These are phyloP conservation scores for Naganishia randhawae DNA, from an alignment of 768 basidiomycete species.

Conservation along the genomic window DNA sequence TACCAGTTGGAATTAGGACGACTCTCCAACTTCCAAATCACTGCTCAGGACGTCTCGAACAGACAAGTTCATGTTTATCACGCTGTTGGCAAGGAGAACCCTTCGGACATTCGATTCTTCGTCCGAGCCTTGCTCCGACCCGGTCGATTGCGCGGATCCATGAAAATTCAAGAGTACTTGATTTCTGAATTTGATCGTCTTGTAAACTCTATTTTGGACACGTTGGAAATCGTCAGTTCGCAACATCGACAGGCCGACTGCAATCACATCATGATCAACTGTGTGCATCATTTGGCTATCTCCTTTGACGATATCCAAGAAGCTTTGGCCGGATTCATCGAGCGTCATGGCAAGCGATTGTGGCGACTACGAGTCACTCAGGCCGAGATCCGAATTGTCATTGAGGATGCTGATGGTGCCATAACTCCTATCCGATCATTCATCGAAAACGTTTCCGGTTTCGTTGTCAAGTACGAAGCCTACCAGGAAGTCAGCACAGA, in stretches of 20 bases:
- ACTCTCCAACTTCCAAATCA: slow-evolving; percentile 92
- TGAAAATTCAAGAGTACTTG: slow-evolving; percentile 96
- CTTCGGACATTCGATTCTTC: slow-evolving; percentile 97
- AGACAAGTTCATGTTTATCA: slow-evolving; percentile 98
- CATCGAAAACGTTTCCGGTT: slow-evolving; percentile 98
- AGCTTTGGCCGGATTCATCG: slow-evolving; percentile 97
- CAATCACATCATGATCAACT: slow-evolving; percentile 99
- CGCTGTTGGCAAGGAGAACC: slow-evolving; percentile 89
- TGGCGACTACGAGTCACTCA: slow-evolving; percentile 98
- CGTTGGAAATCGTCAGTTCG: slow-evolving; percentile 86
- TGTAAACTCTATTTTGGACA: slow-evolving; percentile 87
- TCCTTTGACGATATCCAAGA: slow-evolving; percentile 94
- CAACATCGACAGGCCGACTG: slow-evolving; percentile 88
- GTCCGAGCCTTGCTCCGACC: slow-evolving; percentile 93
- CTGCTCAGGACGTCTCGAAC: slow-evolving; percentile 92
- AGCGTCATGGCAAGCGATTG: slow-evolving; percentile 93
- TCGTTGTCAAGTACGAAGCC: slow-evolving; percentile 95
- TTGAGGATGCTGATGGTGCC: slow-evolving; percentile 93
- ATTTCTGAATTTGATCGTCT: slow-evolving; percentile 97
- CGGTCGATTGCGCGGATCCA: slow-evolving; percentile 81
- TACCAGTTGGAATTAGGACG: slow-evolving; percentile 97
- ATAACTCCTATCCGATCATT: slow-evolving; percentile 93
- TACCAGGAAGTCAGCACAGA: slow-evolving; percentile 98
- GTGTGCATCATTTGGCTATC: slow-evolving; percentile 92
- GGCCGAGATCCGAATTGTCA: slow-evolving; percentile 89